phyloP scores from a whole-genome alignment of 306 rosid genomes.

The Calophaca sinica region DNA sequence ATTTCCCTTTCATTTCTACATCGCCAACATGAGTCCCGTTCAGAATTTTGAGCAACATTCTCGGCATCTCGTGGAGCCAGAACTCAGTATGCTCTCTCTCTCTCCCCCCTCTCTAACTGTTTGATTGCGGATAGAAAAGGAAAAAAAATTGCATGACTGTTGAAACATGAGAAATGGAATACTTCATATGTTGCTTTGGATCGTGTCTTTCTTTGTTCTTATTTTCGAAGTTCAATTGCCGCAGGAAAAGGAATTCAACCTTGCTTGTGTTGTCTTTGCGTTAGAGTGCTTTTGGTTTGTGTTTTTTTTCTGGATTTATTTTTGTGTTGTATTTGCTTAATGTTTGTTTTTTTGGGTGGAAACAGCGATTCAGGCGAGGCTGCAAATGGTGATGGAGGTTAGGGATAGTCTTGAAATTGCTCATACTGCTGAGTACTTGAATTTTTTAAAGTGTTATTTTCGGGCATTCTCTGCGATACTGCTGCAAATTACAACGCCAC shows the following conservation, averaged over 20 bases:
- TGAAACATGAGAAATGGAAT: neutral
- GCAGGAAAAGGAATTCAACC: neutral
- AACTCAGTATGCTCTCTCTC: conserved; percentile 62
- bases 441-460: conserved; percentile 91
- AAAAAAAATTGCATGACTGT: neutral
- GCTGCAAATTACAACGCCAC: conserved; percentile 83
- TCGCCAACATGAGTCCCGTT: conserved; percentile 80
- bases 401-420: conserved; percentile 98
- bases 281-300: neutral
- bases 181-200: neutral
- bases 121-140: conserved; percentile 17
- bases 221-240: neutral
- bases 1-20: conserved; percentile 21
- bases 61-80: conserved; percentile 76
- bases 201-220: neutral
- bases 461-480: conserved; percentile 80
- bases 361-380: conserved; percentile 78
- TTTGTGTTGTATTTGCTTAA: conserved; percentile 5
- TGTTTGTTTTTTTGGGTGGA: neutral
- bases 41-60: conserved; percentile 96
- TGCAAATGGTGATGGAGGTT: conserved; percentile 97
- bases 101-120: conserved; percentile 12
- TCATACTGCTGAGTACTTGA: conserved; percentile 96
- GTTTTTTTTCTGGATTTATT: conserved; percentile 16
- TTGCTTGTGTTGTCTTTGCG: neutral